A percentile compares a stretch with the other conserved stretches of the same genome.
Evolutionary conservation across 768 basidiomycete species (phyloP).

Genomic region (Lentinula aciculospora): DNA sequence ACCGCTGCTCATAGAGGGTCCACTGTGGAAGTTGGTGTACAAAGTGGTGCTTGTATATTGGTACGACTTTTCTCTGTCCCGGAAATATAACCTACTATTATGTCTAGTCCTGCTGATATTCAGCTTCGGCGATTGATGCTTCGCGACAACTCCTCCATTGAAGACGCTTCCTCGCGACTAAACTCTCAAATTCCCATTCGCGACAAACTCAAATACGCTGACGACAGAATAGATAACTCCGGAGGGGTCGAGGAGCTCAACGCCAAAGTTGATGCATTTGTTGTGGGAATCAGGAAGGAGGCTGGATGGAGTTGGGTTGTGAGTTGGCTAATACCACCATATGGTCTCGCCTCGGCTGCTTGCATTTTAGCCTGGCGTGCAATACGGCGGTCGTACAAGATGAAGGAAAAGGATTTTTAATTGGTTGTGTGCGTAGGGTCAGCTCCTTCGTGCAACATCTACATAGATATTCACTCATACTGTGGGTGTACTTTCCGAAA

Average conservation of each 20-base stretch:
- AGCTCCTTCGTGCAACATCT: not conserved
- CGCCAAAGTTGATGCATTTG: constrained; percentile 41
- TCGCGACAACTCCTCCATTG: constrained; percentile 60
- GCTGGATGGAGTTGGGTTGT: constrained; percentile 56
- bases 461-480: not conserved
- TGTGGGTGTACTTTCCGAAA: not conserved
- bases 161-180: constrained; percentile 71
- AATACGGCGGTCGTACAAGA: constrained; percentile 14
- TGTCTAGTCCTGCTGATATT: constrained; percentile 65
- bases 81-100: not conserved
- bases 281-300: constrained; percentile 35
- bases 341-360: constrained; percentile 40
- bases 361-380: constrained; percentile 11
- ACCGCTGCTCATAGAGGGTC: constrained; percentile 86
- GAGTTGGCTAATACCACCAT: constrained; percentile 58
- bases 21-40: constrained; percentile 79
- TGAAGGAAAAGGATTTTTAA: not conserved
- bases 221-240: constrained; percentile 85
- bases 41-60: constrained; percentile 88
- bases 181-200: constrained; percentile 76
- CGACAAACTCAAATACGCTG: constrained; percentile 80
- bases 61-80: constrained; percentile 35
- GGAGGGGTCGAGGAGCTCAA: constrained; percentile 67
- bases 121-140: constrained; percentile 80
- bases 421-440: not conserved